These are phyloP conservation scores for Ophiognomonia clavigignenti-juglandacearum DNA, from an alignment of 2,329 filamentous ascomycete genomes.

Conservation along the genomic window DNA sequence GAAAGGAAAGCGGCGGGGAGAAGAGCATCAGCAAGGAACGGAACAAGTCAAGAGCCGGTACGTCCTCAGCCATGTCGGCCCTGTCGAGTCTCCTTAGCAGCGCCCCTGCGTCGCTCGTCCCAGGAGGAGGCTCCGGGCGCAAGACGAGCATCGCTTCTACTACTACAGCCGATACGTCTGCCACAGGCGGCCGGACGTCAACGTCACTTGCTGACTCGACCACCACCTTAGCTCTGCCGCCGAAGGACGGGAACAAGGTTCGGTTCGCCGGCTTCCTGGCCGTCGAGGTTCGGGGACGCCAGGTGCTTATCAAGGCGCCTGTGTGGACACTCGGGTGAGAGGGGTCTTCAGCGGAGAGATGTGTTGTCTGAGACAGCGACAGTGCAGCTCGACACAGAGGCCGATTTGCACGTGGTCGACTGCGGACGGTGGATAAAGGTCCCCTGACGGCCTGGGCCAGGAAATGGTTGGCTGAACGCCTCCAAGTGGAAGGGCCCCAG, in stretches of 20 bases:
- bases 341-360: too few relatives aligned
- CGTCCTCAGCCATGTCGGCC: slow-evolving; percentile 26
- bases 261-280: slow-evolving; percentile 72
- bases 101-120: slow-evolving; percentile 9
- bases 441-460: too few relatives aligned
- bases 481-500: too few relatives aligned
- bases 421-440: too few relatives aligned
- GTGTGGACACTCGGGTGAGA: slow-evolving; percentile 55
- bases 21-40: slow-evolving; percentile 35
- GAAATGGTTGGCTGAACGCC: too few relatives aligned
- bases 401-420: too few relatives aligned
- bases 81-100: slow-evolving; percentile 15
- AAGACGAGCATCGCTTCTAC: slow-evolving; percentile 12
- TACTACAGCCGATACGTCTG: slow-evolving; percentile 4
- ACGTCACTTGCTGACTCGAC: slow-evolving; percentile 33
- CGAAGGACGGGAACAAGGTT: slow-evolving; percentile 52
- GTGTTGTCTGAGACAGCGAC: too few relatives aligned
- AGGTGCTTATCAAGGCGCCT: slow-evolving; percentile 70
- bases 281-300: slow-evolving; percentile 70
- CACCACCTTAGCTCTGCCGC: slow-evolving; percentile 29
- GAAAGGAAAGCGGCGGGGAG: slow-evolving; percentile 30
- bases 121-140: slow-evolving; percentile 6
- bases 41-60: slow-evolving; percentile 39
- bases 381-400: too few relatives aligned
- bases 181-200: neutral